Conservation (phyloP, 2,329 filamentous ascomycete genomes). For the Cryphonectria naterciae region DNA sequence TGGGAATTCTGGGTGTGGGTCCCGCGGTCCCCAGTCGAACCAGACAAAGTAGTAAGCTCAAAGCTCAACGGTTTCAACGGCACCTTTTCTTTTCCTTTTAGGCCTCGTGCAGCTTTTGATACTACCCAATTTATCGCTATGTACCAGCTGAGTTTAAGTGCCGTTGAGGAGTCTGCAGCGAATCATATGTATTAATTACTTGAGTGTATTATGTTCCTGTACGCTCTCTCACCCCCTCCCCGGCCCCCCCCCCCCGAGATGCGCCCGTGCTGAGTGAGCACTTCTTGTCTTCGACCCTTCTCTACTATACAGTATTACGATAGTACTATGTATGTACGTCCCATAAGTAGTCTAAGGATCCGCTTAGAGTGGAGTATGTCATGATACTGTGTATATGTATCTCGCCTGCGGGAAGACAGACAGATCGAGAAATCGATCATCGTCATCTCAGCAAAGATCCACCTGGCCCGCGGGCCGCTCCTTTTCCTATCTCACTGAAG, state of each 20-base stretch:
- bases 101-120: not conserved
- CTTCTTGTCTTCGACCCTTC: not conserved
- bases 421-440: not conserved
- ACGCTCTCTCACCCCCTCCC: too few species aligned
- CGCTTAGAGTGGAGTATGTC: not conserved
- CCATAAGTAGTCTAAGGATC: not conserved
- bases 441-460: slow-evolving; percentile 5
- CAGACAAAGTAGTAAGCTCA: not conserved
- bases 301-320: not conserved
- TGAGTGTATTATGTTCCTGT: too few species aligned
- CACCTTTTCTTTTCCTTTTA: not conserved
- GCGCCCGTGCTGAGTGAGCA: not conserved
- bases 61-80: slow-evolving; percentile 1
- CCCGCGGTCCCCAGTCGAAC: not conserved
- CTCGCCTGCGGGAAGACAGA: not conserved
- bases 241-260: not conserved
- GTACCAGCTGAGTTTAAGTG: not conserved
- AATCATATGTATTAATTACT: too few species aligned
- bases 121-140: not conserved
- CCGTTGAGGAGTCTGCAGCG: not conserved
- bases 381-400: not conserved
- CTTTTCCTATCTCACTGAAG: not conserved
- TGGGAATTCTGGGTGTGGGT: not conserved
- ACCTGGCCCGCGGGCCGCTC: slow-evolving; percentile 7
- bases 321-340: not conserved